phyloP scores from a whole-genome alignment of 31 red algal genomes.

The Porphyra umbilicalis region DNA sequence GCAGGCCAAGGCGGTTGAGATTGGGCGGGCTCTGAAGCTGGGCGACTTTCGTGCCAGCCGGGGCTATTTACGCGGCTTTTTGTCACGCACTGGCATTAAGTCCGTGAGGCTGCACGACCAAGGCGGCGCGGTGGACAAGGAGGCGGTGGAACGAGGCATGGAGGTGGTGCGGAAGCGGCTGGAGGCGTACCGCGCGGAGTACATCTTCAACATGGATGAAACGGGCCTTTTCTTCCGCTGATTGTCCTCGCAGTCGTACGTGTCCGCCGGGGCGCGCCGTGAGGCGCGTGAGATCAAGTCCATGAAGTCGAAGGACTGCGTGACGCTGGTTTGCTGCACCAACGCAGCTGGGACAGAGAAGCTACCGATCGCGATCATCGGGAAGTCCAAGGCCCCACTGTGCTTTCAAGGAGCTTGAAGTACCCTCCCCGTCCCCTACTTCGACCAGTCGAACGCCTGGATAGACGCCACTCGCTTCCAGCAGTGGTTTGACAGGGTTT shows the following conservation, averaged over 20 bases:
- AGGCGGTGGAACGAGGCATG: too few relatives aligned
- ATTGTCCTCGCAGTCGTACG: slow-evolving; percentile 2
- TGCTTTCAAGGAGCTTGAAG: too few relatives aligned
- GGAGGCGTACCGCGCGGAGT: slow-evolving; percentile 6
- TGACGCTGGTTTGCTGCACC: not conserved
- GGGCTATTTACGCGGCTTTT: too few relatives aligned
- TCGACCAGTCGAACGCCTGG: slow-evolving; percentile 10
- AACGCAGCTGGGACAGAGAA: slow-evolving; percentile 8
- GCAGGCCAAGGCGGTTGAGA: too few relatives aligned
- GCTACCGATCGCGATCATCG: not conserved
- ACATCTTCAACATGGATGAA: slow-evolving; percentile 20
- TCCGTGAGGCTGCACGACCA: too few relatives aligned
- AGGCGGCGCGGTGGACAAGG: too few relatives aligned
- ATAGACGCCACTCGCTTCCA: not conserved
- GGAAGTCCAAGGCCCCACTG: slow-evolving; percentile 3
- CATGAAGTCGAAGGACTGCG: slow-evolving; percentile 14
- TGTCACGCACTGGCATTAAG: too few relatives aligned
- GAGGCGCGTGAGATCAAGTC: slow-evolving; percentile 11
- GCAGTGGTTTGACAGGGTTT: slow-evolving; percentile 7
- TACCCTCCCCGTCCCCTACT: not conserved
- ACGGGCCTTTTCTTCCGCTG: slow-evolving; percentile 12
- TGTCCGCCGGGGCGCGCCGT: not conserved
- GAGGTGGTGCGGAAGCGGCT: slow-evolving; percentile 1
- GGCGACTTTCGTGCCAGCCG: too few relatives aligned
- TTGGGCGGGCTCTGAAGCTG: too few relatives aligned